Conservation (phyloP, 1,284 basidiomycete genomes). For the Cerioporus squamosus region DNA sequence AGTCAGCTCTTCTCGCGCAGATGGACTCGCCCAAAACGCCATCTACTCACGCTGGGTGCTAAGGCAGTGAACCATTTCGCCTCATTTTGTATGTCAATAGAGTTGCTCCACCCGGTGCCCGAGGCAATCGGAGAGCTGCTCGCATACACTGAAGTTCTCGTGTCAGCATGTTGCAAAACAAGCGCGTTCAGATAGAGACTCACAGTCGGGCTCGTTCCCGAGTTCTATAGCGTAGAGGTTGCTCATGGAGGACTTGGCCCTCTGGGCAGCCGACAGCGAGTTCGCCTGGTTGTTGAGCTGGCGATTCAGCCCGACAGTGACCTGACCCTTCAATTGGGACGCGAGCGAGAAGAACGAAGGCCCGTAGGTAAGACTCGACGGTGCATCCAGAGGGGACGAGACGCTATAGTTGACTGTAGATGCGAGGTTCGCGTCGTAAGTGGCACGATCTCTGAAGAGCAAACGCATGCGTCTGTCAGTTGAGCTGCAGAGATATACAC, state of each 20-base stretch:
- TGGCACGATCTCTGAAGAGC: slow-evolving; percentile 43
- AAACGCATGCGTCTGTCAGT: neutral
- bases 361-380: slow-evolving; percentile 43
- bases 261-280: slow-evolving; percentile 39
- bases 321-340: slow-evolving; percentile 37
- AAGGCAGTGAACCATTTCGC: slow-evolving; percentile 42
- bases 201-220: slow-evolving; percentile 50
- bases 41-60: slow-evolving; percentile 35
- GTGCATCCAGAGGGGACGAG: slow-evolving; percentile 42
- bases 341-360: slow-evolving; percentile 46
- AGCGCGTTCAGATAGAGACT: slow-evolving; percentile 9
- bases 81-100: slow-evolving; percentile 41
- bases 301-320: slow-evolving; percentile 46
- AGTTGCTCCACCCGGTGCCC: slow-evolving; percentile 38
- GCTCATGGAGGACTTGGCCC: slow-evolving; percentile 38
- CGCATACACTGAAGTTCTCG: slow-evolving; percentile 29
- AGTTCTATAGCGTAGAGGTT: slow-evolving; percentile 46
- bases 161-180: neutral
- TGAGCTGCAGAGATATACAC: too few species aligned
- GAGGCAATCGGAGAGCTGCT: slow-evolving; percentile 36
- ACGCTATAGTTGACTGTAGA: slow-evolving; percentile 45
- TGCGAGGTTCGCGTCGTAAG: slow-evolving; percentile 39
- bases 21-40: neutral
- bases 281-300: slow-evolving; percentile 45
- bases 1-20: neutral